Conservation (phyloP, 768 basidiomycete genomes). For the Strobilomyces confusus region DNA sequence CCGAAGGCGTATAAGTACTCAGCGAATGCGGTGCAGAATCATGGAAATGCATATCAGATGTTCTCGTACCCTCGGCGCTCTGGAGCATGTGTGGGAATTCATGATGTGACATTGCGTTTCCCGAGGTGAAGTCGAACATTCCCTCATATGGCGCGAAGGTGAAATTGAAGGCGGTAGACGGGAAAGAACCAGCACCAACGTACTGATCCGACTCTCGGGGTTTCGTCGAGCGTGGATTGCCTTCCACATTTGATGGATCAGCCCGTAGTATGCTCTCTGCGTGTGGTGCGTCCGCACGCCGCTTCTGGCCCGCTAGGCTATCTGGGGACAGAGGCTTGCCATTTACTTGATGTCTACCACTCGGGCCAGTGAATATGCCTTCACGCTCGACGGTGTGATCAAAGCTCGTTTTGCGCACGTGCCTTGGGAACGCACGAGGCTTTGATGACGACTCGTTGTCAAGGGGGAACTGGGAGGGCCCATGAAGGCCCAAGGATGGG, state of each 20-base stretch:
- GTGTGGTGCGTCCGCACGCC: conserved; percentile 78
- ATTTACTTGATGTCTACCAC: conserved; percentile 77
- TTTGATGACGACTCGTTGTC: conserved; percentile 34
- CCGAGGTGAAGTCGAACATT: conserved; percentile 49
- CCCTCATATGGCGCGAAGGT: conserved; percentile 63
- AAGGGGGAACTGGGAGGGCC: conserved; percentile 37
- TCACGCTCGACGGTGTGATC: conserved; percentile 84
- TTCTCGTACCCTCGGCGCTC: conserved; percentile 24
- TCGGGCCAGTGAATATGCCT: conserved; percentile 51
- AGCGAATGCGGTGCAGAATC: conserved; percentile 31
- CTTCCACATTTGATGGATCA: conserved; percentile 61
- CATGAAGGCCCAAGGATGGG: conserved; percentile 67
- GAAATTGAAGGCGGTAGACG: conserved; percentile 68
- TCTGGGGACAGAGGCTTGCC: conserved; percentile 68
- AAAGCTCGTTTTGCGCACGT: conserved; percentile 92
- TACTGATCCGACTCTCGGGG: conserved; percentile 39
- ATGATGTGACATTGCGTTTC: conserved; percentile 34
- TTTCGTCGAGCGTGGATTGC: conserved; percentile 26
- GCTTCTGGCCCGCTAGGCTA: conserved; percentile 65
- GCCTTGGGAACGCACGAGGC: conserved; percentile 67
- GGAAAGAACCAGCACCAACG: conserved; percentile 50
- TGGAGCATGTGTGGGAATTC: conserved; percentile 34
- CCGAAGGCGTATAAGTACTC: conserved; percentile 35
- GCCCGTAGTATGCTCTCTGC: conserved; percentile 75
- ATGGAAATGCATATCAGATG: conserved; percentile 30